A percentile compares a stretch with the other conserved stretches of the same genome.
Conservation (phyloP, 345 rosid genomes). For the Boechera stricta region DNA sequence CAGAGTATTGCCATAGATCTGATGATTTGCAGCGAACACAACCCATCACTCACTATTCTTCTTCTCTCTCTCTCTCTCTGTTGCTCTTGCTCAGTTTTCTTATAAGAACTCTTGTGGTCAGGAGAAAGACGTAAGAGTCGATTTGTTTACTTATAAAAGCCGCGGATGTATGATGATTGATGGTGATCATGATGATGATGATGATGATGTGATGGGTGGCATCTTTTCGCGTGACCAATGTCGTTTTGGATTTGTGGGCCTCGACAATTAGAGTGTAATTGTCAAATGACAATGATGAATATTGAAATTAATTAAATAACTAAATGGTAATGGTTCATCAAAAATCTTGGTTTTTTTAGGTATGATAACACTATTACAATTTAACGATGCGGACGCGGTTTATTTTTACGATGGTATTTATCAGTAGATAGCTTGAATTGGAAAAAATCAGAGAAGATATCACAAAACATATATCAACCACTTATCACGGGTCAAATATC, state of each 20-base stretch:
- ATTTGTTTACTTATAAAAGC: constrained; percentile 32
- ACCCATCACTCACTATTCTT: constrained; percentile 17
- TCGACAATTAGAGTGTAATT: neutral
- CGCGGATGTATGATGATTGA: neutral
- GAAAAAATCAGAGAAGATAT: too few relatives aligned
- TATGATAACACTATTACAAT: too few relatives aligned
- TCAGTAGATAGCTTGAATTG: too few relatives aligned
- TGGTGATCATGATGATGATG: neutral
- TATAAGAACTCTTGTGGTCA: neutral
- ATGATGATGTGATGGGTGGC: constrained; percentile 19
- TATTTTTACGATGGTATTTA: too few relatives aligned
- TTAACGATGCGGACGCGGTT: too few relatives aligned
- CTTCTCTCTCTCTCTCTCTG: neutral
- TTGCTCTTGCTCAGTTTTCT: neutral
- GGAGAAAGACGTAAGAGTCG: neutral
- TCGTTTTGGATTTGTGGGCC: neutral
- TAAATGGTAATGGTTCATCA: too few relatives aligned
- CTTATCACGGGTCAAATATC: too few relatives aligned
- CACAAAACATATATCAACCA: too few relatives aligned
- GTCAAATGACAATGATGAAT: neutral
- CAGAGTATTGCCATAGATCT: constrained; percentile 22
- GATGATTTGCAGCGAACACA: constrained; percentile 20
- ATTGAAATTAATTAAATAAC: neutral
- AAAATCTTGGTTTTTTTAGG: too few relatives aligned
- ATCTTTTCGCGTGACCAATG: constrained; percentile 22